Conservation (phyloP, 192 early-diverging fungal species). For the Backusella macrospora region DNA sequence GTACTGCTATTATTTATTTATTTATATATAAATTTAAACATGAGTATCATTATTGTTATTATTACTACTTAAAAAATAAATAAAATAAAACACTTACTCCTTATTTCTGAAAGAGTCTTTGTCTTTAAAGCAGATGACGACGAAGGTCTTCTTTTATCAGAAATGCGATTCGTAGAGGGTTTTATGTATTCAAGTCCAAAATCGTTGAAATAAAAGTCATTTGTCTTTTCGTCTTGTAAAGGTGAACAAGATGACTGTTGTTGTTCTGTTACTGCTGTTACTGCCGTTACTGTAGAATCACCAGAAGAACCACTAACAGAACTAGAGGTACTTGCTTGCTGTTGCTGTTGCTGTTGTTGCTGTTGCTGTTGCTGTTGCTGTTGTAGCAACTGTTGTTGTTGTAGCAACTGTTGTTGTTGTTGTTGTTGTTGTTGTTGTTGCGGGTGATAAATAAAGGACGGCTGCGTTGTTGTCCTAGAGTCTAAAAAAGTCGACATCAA, state of each 20-base stretch:
- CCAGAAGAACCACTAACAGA: neutral
- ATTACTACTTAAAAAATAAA: neutral
- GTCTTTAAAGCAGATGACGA: neutral
- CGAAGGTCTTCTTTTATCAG: neutral
- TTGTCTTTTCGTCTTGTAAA: neutral
- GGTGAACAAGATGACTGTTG: too few species aligned
- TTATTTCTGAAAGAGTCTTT: slow-evolving; percentile 14
- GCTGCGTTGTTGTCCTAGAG: neutral
- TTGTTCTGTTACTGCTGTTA: neutral
- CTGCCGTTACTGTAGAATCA: too few species aligned
- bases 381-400: neutral
- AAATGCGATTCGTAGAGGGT: neutral
- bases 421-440: slow-evolving; percentile 1
- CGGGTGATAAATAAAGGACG: neutral
- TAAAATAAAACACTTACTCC: neutral
- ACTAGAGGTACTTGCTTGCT: neutral
- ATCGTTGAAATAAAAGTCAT: slow-evolving; percentile 9
- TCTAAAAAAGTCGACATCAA: slow-evolving; percentile 12
- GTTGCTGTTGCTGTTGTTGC: neutral
- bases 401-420: slow-evolving; percentile 9
- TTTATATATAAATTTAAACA: neutral
- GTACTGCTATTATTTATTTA: neutral
- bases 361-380: too few species aligned
- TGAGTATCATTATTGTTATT: neutral
- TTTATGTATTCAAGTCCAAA: slow-evolving; percentile 16